These are phyloP conservation scores for Trypethelium eluteriae DNA, from an alignment of 495 filamentous ascomycete genomes.

Conservation along the genomic window DNA sequence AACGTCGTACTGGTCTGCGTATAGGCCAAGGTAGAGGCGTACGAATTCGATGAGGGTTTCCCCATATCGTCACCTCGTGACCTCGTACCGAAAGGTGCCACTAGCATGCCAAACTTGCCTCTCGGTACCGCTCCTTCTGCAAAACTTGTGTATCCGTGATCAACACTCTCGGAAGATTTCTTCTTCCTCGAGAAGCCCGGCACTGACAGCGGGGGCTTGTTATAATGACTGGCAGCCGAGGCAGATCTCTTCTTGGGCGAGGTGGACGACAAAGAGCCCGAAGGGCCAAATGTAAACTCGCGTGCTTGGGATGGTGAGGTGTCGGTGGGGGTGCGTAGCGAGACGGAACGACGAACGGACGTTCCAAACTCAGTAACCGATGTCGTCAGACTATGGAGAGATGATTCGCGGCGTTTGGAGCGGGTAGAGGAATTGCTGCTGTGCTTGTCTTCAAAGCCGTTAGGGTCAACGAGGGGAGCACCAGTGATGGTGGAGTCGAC, in stretches of 20 bases:
- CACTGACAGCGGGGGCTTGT: slow-evolving; percentile 24
- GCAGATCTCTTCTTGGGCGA: slow-evolving; percentile 3
- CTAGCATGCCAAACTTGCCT: slow-evolving; percentile 27
- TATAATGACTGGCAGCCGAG: slow-evolving; percentile 4
- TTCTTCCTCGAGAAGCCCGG: slow-evolving; percentile 24
- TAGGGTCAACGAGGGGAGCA: background rate
- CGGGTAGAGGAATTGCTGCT: slow-evolving; percentile 11
- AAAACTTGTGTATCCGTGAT: slow-evolving; percentile 17
- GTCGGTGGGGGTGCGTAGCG: slow-evolving; percentile 20
- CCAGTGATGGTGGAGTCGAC: background rate
- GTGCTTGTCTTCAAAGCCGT: slow-evolving; percentile 9
- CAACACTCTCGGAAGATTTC: slow-evolving; percentile 26
- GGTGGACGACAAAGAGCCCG: background rate
- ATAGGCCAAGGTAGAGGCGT: slow-evolving; percentile 13
- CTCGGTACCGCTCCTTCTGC: slow-evolving; percentile 27
- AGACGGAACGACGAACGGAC: slow-evolving; percentile 23
- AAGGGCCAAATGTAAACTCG: background rate
- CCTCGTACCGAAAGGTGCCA: slow-evolving; percentile 21
- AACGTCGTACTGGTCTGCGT: slow-evolving; percentile 10
- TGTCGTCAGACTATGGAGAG: slow-evolving; percentile 20
- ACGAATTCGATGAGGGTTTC: slow-evolving; percentile 15
- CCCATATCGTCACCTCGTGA: slow-evolving; percentile 20
- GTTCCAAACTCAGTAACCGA: slow-evolving; percentile 23
- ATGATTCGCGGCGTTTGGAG: slow-evolving; percentile 18
- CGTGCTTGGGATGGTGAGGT: background rate